A percentile compares a stretch with the other conserved stretches of the same genome.
These are phyloP conservation scores for Bipolaris bicolor DNA, from an alignment of 2,329 filamentous ascomycete species.

Conservation along the genomic window DNA sequence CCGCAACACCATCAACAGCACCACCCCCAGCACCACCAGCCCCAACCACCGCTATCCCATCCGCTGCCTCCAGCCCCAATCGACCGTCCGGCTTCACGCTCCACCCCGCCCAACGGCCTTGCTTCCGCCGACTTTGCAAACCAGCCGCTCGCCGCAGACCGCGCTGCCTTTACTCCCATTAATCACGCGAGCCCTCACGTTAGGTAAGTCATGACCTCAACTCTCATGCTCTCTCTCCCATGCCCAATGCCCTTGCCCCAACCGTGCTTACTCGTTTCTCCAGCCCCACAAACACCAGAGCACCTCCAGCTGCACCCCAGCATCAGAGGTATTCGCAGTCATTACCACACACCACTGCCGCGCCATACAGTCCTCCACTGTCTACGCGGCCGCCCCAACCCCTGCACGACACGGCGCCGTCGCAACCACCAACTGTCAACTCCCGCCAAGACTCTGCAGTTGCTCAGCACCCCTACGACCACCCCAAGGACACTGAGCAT, in stretches of 20 bases:
- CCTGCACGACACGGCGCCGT: constrained; percentile 10
- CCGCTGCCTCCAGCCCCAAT: neutral
- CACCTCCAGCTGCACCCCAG: constrained; percentile 12
- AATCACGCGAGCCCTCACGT: constrained; percentile 26
- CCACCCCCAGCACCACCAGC: neutral
- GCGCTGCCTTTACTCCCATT: constrained; percentile 17
- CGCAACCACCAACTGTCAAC: constrained; percentile 15
- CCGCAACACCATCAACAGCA: neutral
- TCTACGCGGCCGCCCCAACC: constrained; percentile 8
- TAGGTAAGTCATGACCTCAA: constrained; percentile 17
- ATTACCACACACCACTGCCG: constrained; percentile 10
- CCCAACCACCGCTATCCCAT: neutral
- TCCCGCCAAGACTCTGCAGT: constrained; percentile 30
- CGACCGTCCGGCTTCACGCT: constrained; percentile 17
- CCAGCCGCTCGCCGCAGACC: constrained; percentile 1
- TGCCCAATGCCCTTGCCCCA: neutral
- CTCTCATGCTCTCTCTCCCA: neutral
- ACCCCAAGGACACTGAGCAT: constrained; percentile 22
- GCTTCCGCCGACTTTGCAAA: constrained; percentile 8
- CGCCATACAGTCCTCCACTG: constrained; percentile 12
- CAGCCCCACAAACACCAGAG: constrained; percentile 20
- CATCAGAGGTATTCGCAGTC: constrained; percentile 13
- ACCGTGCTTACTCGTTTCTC: constrained; percentile 15
- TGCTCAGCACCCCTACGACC: constrained; percentile 25
- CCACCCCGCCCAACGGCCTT: constrained; percentile 9